phyloP scores from a whole-genome alignment of 305 asterid species.

The Nicotiana rustica region DNA sequence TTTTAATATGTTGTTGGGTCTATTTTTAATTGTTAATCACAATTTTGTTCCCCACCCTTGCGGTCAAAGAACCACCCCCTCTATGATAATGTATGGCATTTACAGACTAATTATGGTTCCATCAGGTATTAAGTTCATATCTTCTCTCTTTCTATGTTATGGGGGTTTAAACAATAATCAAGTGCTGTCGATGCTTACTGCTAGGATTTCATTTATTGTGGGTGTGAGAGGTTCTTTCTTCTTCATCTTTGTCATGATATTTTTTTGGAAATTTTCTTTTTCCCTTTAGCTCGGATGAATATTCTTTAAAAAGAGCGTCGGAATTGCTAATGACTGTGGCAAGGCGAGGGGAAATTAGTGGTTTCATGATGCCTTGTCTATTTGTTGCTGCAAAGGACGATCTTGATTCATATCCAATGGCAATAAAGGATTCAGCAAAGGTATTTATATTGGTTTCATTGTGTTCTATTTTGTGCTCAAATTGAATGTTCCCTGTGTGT shows the following conservation, averaged over 20 bases:
- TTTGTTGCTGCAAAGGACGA: slow-evolving; percentile 89
- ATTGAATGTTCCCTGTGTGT: neutral
- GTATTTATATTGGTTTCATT: slow-evolving; percentile 41
- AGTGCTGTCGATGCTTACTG: neutral
- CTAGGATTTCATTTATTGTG: neutral
- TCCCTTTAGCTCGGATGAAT: slow-evolving; percentile 73
- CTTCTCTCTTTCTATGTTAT: neutral
- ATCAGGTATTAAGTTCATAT: neutral
- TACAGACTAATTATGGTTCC: neutral
- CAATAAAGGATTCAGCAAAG: slow-evolving; percentile 77
- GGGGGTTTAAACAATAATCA: neutral
- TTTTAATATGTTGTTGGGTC: neutral
- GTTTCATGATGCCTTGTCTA: slow-evolving; percentile 86
- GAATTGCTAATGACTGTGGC: slow-evolving; percentile 82
- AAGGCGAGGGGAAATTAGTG: slow-evolving; percentile 80
- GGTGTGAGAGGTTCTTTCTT: neutral
- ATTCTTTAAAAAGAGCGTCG: slow-evolving; percentile 76
- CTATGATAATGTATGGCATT: neutral
- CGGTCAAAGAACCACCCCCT: neutral
- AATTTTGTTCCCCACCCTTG: neutral
- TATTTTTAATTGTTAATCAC: neutral
- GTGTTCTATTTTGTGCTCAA: neutral
- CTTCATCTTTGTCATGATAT: neutral
- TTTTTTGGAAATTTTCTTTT: slow-evolving; percentile 4
- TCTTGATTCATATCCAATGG: slow-evolving; percentile 63